Conservation (phyloP, 768 basidiomycete species). For the Guyanaporus albipodus region DNA sequence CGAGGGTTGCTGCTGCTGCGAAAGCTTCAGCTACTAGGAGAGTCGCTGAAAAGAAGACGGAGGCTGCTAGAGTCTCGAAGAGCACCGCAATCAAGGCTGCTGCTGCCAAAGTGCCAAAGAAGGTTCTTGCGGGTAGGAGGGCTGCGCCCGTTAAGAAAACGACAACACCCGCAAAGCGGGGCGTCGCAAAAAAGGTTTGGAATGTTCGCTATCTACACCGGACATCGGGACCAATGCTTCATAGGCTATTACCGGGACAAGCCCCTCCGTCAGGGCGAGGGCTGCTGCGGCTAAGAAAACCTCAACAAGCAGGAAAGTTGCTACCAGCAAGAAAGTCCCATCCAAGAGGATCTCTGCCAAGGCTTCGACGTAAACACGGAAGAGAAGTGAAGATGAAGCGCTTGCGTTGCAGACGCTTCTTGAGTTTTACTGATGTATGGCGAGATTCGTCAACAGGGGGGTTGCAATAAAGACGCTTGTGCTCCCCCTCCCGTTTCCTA, state of each 20-base stretch:
- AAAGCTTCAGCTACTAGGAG: slow-evolving; percentile 41
- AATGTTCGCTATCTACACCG: background rate
- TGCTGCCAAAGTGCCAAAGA: slow-evolving; percentile 28
- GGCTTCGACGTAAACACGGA: slow-evolving; percentile 13
- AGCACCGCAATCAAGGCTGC: slow-evolving; percentile 13
- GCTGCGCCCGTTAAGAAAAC: slow-evolving; percentile 38
- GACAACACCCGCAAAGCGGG: slow-evolving; percentile 42
- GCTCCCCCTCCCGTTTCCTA: slow-evolving; percentile 1
- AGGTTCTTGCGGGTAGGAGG: slow-evolving; percentile 32
- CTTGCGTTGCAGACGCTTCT: background rate
- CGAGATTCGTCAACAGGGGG: background rate
- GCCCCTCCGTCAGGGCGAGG: slow-evolving; percentile 35
- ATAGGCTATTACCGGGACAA: slow-evolving; percentile 52
- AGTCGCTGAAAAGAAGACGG: slow-evolving; percentile 30
- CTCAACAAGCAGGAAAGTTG: slow-evolving; percentile 25
- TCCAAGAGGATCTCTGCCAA: slow-evolving; percentile 19
- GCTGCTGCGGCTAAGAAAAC: slow-evolving; percentile 33
- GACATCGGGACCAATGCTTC: slow-evolving; percentile 1
- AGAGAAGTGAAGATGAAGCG: slow-evolving; percentile 4
- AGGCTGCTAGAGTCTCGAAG: slow-evolving; percentile 35
- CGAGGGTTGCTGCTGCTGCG: slow-evolving; percentile 29
- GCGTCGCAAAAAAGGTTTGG: slow-evolving; percentile 60
- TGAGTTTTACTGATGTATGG: background rate
- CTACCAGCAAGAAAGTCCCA: slow-evolving; percentile 23
- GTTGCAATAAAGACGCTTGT: background rate